These are phyloP conservation scores for Ascochyta lentis DNA, from an alignment of 2,329 filamentous ascomycete genomes.

Conservation along the genomic window DNA sequence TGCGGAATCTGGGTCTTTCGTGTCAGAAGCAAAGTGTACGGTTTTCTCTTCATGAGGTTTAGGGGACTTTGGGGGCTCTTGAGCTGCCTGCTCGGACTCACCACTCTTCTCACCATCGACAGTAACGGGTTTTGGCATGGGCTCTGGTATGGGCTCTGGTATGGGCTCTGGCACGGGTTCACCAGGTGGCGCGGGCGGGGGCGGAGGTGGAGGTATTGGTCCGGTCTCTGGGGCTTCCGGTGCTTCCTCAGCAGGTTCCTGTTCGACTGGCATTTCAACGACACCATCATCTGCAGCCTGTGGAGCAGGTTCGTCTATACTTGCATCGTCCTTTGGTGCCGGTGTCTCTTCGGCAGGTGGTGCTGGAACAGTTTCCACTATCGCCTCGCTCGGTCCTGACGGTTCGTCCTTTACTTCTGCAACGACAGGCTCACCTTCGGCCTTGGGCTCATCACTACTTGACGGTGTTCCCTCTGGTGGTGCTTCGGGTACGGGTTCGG, in stretches of 20 bases:
- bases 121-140: conserved; percentile 24
- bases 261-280: not conserved
- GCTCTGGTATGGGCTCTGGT: conserved; percentile 26
- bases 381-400: conserved; percentile 17
- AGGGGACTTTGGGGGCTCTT: conserved; percentile 41
- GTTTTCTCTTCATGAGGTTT: conserved; percentile 34
- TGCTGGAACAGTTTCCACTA: conserved; percentile 12
- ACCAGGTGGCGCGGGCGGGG: conserved; percentile 15
- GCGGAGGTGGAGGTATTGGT: conserved; percentile 20
- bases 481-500: conserved; percentile 13
- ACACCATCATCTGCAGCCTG: conserved; percentile 1
- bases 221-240: conserved; percentile 10
- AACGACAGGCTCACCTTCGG: conserved; percentile 21
- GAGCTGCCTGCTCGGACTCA: conserved; percentile 47
- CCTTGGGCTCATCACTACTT: conserved; percentile 16
- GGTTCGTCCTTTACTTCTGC: conserved; percentile 38
- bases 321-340: conserved; percentile 9
- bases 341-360: conserved; percentile 13
- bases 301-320: conserved; percentile 8
- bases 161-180: conserved; percentile 19
- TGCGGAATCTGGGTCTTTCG: conserved; percentile 45
- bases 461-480: conserved; percentile 9
- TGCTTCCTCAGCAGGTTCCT: conserved; percentile 5
- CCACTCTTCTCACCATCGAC: conserved; percentile 42
- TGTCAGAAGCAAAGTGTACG: conserved; percentile 49